These are phyloP conservation scores for Globisporangium paddicum DNA, from an alignment of 352 stramenopile species.

Conservation along the genomic window DNA sequence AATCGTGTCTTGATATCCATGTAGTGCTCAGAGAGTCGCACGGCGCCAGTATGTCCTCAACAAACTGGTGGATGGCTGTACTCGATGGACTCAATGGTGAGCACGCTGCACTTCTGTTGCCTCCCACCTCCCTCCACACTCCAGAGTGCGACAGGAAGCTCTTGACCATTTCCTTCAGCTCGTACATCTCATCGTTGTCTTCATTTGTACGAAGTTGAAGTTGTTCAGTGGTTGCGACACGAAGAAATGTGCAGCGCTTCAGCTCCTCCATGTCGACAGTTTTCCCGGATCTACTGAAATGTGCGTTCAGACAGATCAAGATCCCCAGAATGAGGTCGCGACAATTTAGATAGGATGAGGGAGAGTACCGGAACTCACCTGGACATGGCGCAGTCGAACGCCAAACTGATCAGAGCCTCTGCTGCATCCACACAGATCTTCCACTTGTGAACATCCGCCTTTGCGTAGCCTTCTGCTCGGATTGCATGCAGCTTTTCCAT, in stretches of 20 bases:
- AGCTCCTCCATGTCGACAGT: slow-evolving; percentile 17
- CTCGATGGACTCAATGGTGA: neutral
- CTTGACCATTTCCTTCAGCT: slow-evolving; percentile 16
- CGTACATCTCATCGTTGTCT: slow-evolving; percentile 18
- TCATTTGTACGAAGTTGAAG: neutral
- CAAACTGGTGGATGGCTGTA: neutral
- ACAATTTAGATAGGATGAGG: neutral
- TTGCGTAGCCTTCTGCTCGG: slow-evolving; percentile 21
- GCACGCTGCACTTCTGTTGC: neutral
- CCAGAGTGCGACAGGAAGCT: slow-evolving; percentile 23
- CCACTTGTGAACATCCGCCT: slow-evolving; percentile 16
- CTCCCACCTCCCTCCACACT: slow-evolving; percentile 14
- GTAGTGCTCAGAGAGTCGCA: slow-evolving; percentile 10
- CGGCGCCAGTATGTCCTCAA: neutral
- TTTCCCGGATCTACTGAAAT: slow-evolving; percentile 5
- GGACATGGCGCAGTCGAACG: slow-evolving; percentile 15
- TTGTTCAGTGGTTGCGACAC: neutral
- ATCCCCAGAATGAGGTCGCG: neutral
- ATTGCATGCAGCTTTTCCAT: slow-evolving; percentile 26
- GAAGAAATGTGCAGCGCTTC: slow-evolving; percentile 20
- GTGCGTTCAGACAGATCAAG: slow-evolving; percentile 5
- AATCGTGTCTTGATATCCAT: slow-evolving; percentile 7
- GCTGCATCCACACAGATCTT: slow-evolving; percentile 25
- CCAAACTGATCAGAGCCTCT: slow-evolving; percentile 26
- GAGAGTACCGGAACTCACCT: slow-evolving; percentile 17